Conservation (phyloP, 345 rosid genomes). For the Lenwebbia sp. region DNA sequence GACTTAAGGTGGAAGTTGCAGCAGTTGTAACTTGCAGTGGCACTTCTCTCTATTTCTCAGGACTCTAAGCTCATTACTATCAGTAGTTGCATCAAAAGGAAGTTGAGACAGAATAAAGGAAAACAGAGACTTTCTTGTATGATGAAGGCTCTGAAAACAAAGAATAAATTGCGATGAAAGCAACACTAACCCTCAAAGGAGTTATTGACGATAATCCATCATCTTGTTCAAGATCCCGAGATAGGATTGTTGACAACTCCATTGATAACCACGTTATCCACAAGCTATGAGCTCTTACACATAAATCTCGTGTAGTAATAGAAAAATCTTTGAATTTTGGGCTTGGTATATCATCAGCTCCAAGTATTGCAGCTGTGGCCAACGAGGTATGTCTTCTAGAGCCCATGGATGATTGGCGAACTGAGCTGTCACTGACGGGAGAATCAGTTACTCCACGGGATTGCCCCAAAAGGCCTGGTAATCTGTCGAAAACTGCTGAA, state of each 20-base stretch:
- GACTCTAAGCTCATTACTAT: not conserved
- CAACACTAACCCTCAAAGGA: conserved; percentile 57
- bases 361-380: conserved; percentile 76
- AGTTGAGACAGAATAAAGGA: not conserved
- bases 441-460: conserved; percentile 34
- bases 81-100: not conserved
- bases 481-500: conserved; percentile 53
- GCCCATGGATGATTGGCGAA: conserved; percentile 34
- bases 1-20: not conserved
- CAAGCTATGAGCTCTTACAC: conserved; percentile 78
- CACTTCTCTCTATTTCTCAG: not conserved
- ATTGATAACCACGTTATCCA: conserved; percentile 89
- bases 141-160: not conserved
- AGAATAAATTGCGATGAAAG: not conserved
- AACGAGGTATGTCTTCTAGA: conserved; percentile 61
- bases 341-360: conserved; percentile 69
- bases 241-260: conserved; percentile 73
- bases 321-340: conserved; percentile 64
- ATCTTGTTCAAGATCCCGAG: conserved; percentile 56
- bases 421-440: conserved; percentile 35
- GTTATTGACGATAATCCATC: conserved; percentile 72
- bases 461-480: conserved; percentile 54
- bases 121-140: not conserved
- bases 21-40: not conserved
- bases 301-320: conserved; percentile 48